These are phyloP conservation scores for Peltaster fructicola DNA, from an alignment of 2,329 filamentous ascomycete genomes.

Conservation along the genomic window DNA sequence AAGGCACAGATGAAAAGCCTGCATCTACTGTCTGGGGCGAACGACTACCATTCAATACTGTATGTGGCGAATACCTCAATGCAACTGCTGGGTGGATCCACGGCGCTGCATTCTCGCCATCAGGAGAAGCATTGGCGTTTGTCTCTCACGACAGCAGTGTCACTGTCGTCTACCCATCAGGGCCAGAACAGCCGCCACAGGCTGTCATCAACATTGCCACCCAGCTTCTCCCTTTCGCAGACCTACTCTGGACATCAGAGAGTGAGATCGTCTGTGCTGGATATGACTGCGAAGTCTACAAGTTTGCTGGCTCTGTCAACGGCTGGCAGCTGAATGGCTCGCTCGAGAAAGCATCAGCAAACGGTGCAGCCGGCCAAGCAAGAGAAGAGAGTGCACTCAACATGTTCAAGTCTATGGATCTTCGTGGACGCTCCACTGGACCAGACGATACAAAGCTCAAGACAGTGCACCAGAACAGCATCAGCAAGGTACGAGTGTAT, in stretches of 20 bases:
- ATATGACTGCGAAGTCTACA: slow-evolving; percentile 76
- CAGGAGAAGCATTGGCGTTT: slow-evolving; percentile 83
- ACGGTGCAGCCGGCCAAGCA: slow-evolving; percentile 26
- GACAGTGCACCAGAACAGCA: slow-evolving; percentile 92
- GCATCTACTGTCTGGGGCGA: slow-evolving; percentile 87
- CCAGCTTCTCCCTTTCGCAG: slow-evolving; percentile 81
- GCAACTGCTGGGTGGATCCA: slow-evolving; percentile 96
- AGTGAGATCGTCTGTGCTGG: slow-evolving; percentile 89
- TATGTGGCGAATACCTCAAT: slow-evolving; percentile 91
- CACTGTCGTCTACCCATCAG: slow-evolving; percentile 87
- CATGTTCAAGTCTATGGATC: slow-evolving; percentile 98
- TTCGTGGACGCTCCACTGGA: slow-evolving; percentile 62
- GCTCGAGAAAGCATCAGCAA: slow-evolving; percentile 45
- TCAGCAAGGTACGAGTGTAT: slow-evolving; percentile 67
- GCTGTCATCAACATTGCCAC: slow-evolving; percentile 85
- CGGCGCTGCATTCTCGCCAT: slow-evolving; percentile 80
- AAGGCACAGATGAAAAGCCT: slow-evolving; percentile 74
- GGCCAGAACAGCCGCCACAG: slow-evolving; percentile 71
- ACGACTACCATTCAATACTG: slow-evolving; percentile 89
- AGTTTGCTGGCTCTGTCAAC: slow-evolving; percentile 57
- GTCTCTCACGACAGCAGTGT: slow-evolving; percentile 90
- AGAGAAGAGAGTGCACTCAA: slow-evolving; percentile 87
- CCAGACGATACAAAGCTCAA: slow-evolving; percentile 88
- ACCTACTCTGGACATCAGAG: slow-evolving; percentile 80
- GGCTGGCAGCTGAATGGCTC: slow-evolving; percentile 77